Base-by-base conservation (phyloP, 176 grass and related monocot genomes). In the Paspalum vaginatum region DNA sequence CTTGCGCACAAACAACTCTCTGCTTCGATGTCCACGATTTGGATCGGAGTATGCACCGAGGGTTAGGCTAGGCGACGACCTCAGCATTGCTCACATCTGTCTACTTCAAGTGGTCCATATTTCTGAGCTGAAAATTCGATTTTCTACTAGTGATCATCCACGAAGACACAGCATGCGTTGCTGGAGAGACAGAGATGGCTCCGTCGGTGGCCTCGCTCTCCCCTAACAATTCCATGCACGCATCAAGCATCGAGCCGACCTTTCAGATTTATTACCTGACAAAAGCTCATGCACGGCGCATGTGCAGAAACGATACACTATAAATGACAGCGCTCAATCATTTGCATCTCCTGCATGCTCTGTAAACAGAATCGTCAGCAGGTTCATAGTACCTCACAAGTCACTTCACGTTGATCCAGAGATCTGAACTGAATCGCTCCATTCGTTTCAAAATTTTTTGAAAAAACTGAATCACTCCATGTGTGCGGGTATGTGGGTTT, bases 161-260 rank as follows among this genome's bases (percentile, higher is more conserved):
- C 7, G 7, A 20, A 4, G 14, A n/a, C 53, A 20, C n/a, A 2
- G 32, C 32, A 32, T 32, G 32, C 32, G 3, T 32, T 32, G 32
- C 32, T 32, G 32, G 32, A 32, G 17, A 8, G 20, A 57, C 0
- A 57, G 54, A 9, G 54, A 21, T 18, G 55, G 1, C 16, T 15
- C 43, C 27, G 45, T 70, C 68, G 45, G 68, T 71, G 68, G 46
- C 46, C 44, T 15, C 67, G 32, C 32, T 59, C 21, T n/a, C n/a
- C n/a, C n/a, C n/a, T n/a, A n/a, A n/a, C n/a, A n/a, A n/a, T n/a
- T n/a, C n/a, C n/a, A n/a, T n/a, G n/a, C n/a, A n/a, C n/a, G n/a
- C 56, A 26, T 1, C 11, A 8, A 16, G 0, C 67, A 48, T 9
- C 44, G 6, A 70, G 5, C 21, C 48, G 44, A 18, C 25, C 22